phyloP scores from a whole-genome alignment of 768 basidiomycete species.

The Lactarius evosmus region DNA sequence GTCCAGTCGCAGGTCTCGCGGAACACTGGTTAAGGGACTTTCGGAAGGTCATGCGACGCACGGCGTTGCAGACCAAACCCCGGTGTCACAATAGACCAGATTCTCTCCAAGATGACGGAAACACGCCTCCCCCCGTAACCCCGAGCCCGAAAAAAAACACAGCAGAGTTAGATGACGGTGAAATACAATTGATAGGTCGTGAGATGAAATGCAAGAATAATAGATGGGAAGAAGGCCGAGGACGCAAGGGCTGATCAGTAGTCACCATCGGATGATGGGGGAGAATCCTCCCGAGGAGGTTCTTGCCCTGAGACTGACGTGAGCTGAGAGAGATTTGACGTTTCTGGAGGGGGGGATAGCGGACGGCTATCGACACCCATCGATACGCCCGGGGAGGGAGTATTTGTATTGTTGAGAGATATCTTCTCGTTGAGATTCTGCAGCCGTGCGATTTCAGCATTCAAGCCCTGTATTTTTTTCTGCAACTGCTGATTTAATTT shows the following conservation, averaged over 20 bases:
- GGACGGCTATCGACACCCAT: slow-evolving; percentile 47
- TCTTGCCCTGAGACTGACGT: slow-evolving; percentile 58
- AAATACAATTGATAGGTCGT: slow-evolving; percentile 32
- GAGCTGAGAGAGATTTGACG: slow-evolving; percentile 44
- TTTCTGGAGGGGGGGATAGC: slow-evolving; percentile 64
- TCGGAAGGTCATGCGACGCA: slow-evolving; percentile 32
- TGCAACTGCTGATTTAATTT: slow-evolving; percentile 69
- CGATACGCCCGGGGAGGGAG: slow-evolving; percentile 51
- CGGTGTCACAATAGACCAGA: slow-evolving; percentile 34
- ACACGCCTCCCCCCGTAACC: slow-evolving; percentile 26
- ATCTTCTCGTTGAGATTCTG: slow-evolving; percentile 82
- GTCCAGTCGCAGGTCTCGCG: slow-evolving; percentile 38
- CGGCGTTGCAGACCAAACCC: slow-evolving; percentile 38
- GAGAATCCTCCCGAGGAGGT: slow-evolving; percentile 62
- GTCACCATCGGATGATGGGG: slow-evolving; percentile 37
- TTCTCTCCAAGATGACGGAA: slow-evolving; percentile 24
- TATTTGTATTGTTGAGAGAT: slow-evolving; percentile 56
- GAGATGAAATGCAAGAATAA: slow-evolving; percentile 28
- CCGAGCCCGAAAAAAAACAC: slow-evolving; percentile 16
- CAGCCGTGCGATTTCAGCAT: slow-evolving; percentile 67
- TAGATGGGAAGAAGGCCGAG: slow-evolving; percentile 27
- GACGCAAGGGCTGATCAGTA: slow-evolving; percentile 32
- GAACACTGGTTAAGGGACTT: slow-evolving; percentile 27
- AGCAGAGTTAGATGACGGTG: slow-evolving; percentile 32
- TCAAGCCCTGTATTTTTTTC: slow-evolving; percentile 59